These are phyloP conservation scores for Alopecurus myosuroides DNA, from an alignment of 176 grass and related monocot genomes.

Conservation along the genomic window DNA sequence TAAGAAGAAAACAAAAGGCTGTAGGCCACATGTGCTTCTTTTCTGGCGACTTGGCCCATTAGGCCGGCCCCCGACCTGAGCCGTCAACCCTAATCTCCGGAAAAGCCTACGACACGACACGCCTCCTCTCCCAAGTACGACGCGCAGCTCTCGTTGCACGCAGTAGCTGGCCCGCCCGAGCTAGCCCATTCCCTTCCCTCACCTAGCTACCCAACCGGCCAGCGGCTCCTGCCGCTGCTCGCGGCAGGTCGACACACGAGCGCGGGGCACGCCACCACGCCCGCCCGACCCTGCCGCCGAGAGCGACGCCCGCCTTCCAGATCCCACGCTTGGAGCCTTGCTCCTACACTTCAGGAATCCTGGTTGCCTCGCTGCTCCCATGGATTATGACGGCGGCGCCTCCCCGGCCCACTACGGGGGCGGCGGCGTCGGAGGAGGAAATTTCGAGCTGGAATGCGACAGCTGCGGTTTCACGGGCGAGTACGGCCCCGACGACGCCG, in stretches of 20 bases:
- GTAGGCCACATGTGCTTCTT: neutral
- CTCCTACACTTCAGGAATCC: neutral
- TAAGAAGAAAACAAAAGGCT: no score
- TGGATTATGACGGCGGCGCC: slow-evolving; percentile 11
- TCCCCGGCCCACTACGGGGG: slow-evolving; percentile 1
- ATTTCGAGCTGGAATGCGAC: slow-evolving; percentile 40
- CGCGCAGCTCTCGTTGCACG: neutral
- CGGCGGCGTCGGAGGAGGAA: neutral
- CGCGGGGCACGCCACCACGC: neutral
- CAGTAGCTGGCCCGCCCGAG: neutral
- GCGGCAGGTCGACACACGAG: neutral
- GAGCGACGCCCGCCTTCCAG: neutral
- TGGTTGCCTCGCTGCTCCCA: neutral
- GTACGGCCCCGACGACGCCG: slow-evolving; percentile 32
- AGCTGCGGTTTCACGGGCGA: slow-evolving; percentile 5
- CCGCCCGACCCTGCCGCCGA: neutral
- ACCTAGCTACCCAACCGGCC: neutral
- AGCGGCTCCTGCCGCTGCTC: neutral
- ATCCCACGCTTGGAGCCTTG: neutral
- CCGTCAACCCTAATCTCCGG: neutral
- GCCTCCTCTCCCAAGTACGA: neutral
- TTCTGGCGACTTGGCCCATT: neutral
- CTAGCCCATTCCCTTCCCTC: neutral
- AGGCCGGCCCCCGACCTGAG: neutral
- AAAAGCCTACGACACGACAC: neutral